Evolutionary conservation across 2,329 filamentous ascomycete genomes (phyloP).

Genomic region (Arthrobotrys sinensis): DNA sequence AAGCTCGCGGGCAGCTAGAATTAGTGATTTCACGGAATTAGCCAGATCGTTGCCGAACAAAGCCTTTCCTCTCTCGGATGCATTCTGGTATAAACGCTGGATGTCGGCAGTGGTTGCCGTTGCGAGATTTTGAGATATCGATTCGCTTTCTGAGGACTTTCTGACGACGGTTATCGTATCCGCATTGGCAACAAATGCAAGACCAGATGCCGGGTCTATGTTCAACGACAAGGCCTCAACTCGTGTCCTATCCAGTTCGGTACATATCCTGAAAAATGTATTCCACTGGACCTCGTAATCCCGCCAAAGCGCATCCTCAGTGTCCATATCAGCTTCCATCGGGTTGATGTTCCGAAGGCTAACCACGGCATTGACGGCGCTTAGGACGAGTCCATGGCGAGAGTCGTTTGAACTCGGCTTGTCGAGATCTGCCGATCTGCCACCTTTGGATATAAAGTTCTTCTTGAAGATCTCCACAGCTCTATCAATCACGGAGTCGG

Average conservation of each 20-base stretch:
- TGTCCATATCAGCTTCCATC: slow-evolving; percentile 45
- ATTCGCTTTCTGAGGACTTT: slow-evolving; percentile 83
- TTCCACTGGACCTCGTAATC: slow-evolving; percentile 89
- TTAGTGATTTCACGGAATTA: slow-evolving; percentile 68
- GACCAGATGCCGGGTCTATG: slow-evolving; percentile 78
- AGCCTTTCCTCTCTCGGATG: slow-evolving; percentile 31
- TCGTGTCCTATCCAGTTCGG: slow-evolving; percentile 87
- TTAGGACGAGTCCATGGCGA: slow-evolving; percentile 45
- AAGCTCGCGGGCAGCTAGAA: slow-evolving; percentile 80
- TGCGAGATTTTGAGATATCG: slow-evolving; percentile 78
- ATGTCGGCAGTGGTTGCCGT: slow-evolving; percentile 70
- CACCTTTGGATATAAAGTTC: slow-evolving; percentile 52
- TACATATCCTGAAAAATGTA: slow-evolving; percentile 86
- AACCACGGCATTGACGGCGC: slow-evolving; percentile 48
- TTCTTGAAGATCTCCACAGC: slow-evolving; percentile 83
- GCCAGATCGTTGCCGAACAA: slow-evolving; percentile 54
- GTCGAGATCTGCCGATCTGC: slow-evolving; percentile 47
- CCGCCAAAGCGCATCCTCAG: slow-evolving; percentile 79
- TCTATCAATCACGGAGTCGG: slow-evolving; percentile 83
- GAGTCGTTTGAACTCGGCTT: slow-evolving; percentile 50
- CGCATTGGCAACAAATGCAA: slow-evolving; percentile 87
- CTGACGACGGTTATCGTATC: slow-evolving; percentile 85
- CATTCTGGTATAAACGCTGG: slow-evolving; percentile 59
- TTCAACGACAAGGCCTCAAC: slow-evolving; percentile 85
- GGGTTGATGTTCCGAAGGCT: slow-evolving; percentile 43